Conservation (phyloP, 2,329 filamentous ascomycete species). For the Claviceps sorghi region DNA sequence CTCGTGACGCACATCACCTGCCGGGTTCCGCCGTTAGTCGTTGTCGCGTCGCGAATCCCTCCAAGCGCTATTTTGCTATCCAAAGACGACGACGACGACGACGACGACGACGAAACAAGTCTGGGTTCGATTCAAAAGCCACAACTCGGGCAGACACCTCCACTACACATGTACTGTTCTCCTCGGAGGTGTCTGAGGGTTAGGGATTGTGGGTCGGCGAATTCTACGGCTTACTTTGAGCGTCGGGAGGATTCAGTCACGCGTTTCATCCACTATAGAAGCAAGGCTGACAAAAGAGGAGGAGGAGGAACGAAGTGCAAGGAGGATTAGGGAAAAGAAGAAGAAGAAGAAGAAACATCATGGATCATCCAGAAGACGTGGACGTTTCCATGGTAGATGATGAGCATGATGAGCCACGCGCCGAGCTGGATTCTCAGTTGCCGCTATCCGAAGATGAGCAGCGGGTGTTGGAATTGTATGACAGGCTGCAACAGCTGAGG, state of each 20-base stretch:
- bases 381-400: constrained; percentile 15
- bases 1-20: not conserved
- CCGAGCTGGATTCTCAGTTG: constrained; percentile 26
- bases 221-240: not conserved
- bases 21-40: not conserved
- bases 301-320: too few species aligned
- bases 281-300: not conserved
- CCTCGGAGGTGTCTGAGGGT: not conserved
- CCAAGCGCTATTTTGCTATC: not conserved
- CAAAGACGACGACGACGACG: not conserved
- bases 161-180: not conserved
- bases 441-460: constrained; percentile 52
- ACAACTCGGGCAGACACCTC: not conserved
- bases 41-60: not conserved
- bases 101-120: not conserved
- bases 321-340: too few species aligned
- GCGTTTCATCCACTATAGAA: not conserved
- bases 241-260: not conserved
- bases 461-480: constrained; percentile 53
- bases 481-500: constrained; percentile 55
- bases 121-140: not conserved
- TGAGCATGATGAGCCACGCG: constrained; percentile 1
- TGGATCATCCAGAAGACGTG: constrained; percentile 11
- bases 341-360: not conserved
- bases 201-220: not conserved